Base-by-base conservation (phyloP, 805 yeast species). In the Lachancea kluyveri region DNA sequence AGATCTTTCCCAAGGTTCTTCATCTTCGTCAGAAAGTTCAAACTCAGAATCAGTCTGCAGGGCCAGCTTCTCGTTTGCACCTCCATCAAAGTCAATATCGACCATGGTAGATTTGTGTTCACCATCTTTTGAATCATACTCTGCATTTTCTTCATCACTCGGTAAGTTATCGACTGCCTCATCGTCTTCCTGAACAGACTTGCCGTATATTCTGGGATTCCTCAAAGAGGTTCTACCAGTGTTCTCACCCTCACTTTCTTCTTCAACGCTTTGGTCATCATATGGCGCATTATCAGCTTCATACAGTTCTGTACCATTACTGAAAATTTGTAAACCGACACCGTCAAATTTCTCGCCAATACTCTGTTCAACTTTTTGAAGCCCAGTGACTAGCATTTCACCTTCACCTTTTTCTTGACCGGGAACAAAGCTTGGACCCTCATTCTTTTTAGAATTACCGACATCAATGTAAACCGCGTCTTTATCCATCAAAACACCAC, bases 401-500 rank as follows among this genome's bases (percentile, higher is more conserved):
- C 96, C 96, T 42, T 83, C 72, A 16, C 95, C 96, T 48, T 64
- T 67, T 39, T 79, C 83, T 41, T 72, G 71, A 24, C 82, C 81
- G 1, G 73, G 67, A 11, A 69, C 73, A 55, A 82, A 82, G 23
- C 70, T 55, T 31, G 43, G 44, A 4, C 46, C 50, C 12, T 45
- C 54, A 31, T 45, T 45, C 26, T 46, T 53, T 31, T 44, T 52
- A 31, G 68, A 69, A 24, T 62, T 64, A 21, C 68, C 68, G 25
- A 64, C 61, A 42, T 65, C 96, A 39, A 92, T 85, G 50, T 88
- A 92, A 2, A 92, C 98, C 6, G 98, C 96, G 64, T 92, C 99
- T 54, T 82, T 88, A 62, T 92, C 99, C 40, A 92, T 86, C 43
- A 92, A 67, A 21, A 92, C 94, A 57, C 99, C 99, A 36, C 96